Base-by-base conservation (phyloP, 768 basidiomycete genomes). In the Boletus sp. region DNA sequence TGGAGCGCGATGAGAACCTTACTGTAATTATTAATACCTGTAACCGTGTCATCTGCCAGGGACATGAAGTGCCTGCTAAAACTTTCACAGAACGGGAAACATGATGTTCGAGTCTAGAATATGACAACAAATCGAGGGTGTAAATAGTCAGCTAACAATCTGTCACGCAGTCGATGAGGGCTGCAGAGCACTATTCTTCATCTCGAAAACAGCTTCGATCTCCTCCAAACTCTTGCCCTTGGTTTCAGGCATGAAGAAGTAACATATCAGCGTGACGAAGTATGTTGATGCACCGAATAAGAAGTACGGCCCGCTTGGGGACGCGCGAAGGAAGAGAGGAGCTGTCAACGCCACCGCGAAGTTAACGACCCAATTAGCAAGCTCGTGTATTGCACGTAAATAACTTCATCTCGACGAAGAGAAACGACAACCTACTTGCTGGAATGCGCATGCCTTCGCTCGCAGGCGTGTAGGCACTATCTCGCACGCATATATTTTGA, bases 391-490 rank as follows among this genome's bases (percentile, higher is more conserved):
- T 20, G 18, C 56, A 52, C 32, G 32, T 63, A 49, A 64, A 47
- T 40, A 33, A 41, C 29, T 20, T 24, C 29, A 41, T 33, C 24
- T 39, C 29, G 33, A 41, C 5, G 2, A 50, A 35, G 14, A 41
- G 32, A 42, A 47, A 35, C 4, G n/a, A 40, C 9, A n/a, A 60
- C 75, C 35, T 33, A 77, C 78, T 73, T 77, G 78, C 58, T 78
- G 77, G 30, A 75, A 60, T 33, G 74, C 77, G 67, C 55, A 81
- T 62, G 60, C 76, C 68, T 57, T 79, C 59, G 78, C 77, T 24
- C 81, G 76, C 15, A 79, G 76, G 18, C 74, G 73, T 15, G 71
- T 75, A 6, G 81, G 82, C 59, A 83, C 71, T 39, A 83, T 78
- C 63, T 83, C 82, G 39, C 72, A 77, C 20, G 67, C 67, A 64